Base-by-base conservation (phyloP, 2,329 filamentous ascomycete species). In the Balansia obtecta region DNA sequence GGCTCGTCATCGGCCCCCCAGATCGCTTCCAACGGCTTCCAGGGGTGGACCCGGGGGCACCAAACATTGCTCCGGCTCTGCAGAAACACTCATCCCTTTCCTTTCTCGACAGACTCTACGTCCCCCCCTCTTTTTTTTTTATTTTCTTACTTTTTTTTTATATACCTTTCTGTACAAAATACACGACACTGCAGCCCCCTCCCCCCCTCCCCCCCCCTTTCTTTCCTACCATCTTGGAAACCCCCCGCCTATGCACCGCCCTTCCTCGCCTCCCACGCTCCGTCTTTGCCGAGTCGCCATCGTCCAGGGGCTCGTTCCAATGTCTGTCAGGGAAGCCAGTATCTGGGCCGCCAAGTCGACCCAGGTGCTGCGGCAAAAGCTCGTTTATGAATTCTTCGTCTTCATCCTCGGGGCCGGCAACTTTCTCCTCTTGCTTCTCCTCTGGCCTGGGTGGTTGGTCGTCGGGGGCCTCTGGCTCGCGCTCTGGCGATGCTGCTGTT, bases 401-500 rank as follows among this genome's bases (percentile, higher is more conserved):
- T 67, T 73, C 46, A 64, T 79, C 38, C 67, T 80, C 20, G 75
- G 76, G 3, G 68, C 70, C 6, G 68, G 72, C 22, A 77, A 77
- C 54, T 58, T 63, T 32, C 44, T 80, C 50, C 67, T 73, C 53
- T 60, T 79, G 33, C 44, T 78, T 52, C 53, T 79, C 54, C 75
- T 80, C 55, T 80, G 76, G 77, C 77, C 77, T 0, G 77, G 77
- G 0, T 80, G 77, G 76, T 63, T 70, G 52, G 53, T 79, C 30
- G 52, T 80, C 32, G 71, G 58, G 2, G 60, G 67, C 7, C 55
- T 61, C n/a, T 53, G 60, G 1, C 64, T 68, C 55, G 59, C 59
- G 3, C 41, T 63, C 37, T 71, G 66, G 61, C 56, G 58, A 51
- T 61, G 65, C 48, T 55, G 61, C 50, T 60, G 61, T 12, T 70